Conservation (phyloP, 257 asterid genomes). For the Apocynum venetum region DNA sequence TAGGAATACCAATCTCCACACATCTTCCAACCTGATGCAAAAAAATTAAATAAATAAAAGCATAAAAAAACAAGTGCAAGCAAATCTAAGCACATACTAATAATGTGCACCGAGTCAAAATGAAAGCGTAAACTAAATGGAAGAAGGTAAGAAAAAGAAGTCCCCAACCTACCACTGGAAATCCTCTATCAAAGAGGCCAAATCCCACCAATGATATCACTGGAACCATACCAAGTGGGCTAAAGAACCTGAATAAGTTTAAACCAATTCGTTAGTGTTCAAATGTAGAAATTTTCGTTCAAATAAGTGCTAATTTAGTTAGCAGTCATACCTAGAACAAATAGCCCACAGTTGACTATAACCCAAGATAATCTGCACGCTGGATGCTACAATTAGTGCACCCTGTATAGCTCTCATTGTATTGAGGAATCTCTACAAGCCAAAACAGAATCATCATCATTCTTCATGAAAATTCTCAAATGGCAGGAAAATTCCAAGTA, state of each 20-base stretch:
- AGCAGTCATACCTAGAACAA: conserved; percentile 64
- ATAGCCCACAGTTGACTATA: conserved; percentile 98
- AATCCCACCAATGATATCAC: conserved; percentile 84
- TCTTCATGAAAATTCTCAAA: background rate
- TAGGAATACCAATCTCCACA: conserved; percentile 91
- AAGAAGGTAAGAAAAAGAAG: background rate
- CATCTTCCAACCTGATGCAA: conserved; percentile 75
- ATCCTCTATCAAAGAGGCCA: conserved; percentile 88
- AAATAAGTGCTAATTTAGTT: background rate
- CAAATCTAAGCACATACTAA: conserved; percentile 7
- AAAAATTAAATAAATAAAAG: conserved; percentile 15
- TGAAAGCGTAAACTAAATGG: background rate
- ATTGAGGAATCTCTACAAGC: conserved; percentile 62
- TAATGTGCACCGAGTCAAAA: background rate
- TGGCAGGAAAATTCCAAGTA: background rate
- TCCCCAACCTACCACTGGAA: conserved; percentile 63
- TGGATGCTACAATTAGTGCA: conserved; percentile 88
- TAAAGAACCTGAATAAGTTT: conserved; percentile 63
- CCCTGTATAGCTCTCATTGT: conserved; percentile 96
- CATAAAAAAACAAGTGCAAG: conserved; percentile 9
- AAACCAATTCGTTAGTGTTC: background rate
- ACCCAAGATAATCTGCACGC: conserved; percentile 92
- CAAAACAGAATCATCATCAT: conserved; percentile 14
- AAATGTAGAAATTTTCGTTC: background rate
- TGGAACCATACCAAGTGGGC: conserved; percentile 98